Percentiles rank a stretch among this genome's conserved stretches.
Conservation (phyloP, 2,329 filamentous ascomycete species). For the Arachnomyces sp. region DNA sequence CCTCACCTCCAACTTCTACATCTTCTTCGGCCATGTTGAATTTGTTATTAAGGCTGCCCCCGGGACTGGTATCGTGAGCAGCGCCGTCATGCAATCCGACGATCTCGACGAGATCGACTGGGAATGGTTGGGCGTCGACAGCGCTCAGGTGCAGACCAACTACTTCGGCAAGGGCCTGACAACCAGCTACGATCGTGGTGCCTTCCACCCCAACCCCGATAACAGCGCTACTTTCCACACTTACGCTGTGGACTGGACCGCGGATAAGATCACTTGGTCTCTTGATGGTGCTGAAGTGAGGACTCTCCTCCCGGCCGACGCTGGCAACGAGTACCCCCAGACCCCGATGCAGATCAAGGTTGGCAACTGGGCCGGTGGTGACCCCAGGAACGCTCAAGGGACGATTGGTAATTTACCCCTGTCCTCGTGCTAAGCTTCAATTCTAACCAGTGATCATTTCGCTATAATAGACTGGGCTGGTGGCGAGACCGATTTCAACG, state of each 20-base stretch:
- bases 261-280: slow-evolving; percentile 75
- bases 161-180: slow-evolving; percentile 94
- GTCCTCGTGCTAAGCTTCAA: neutral
- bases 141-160: slow-evolving; percentile 79
- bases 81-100: slow-evolving; percentile 83
- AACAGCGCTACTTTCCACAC: slow-evolving; percentile 73
- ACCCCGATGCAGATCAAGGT: slow-evolving; percentile 92
- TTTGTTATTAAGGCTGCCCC: slow-evolving; percentile 77
- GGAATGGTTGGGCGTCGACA: slow-evolving; percentile 82
- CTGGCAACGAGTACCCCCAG: slow-evolving; percentile 77
- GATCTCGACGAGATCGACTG: slow-evolving; percentile 92
- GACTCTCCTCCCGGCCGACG: slow-evolving; percentile 60
- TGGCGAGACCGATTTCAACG: slow-evolving; percentile 72
- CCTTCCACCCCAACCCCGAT: slow-evolving; percentile 59
- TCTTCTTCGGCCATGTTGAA: slow-evolving; percentile 95
- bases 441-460: slow-evolving; percentile 2
- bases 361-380: slow-evolving; percentile 86
- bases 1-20: slow-evolving; percentile 86
- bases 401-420: slow-evolving; percentile 53
- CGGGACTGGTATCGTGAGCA: slow-evolving; percentile 86
- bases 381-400: slow-evolving; percentile 66
- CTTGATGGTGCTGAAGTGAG: slow-evolving; percentile 71
- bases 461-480: slow-evolving; percentile 61
- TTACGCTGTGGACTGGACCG: slow-evolving; percentile 88
- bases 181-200: slow-evolving; percentile 75